These are phyloP conservation scores for Candida boidinii DNA, from an alignment of 805 yeast genomes.

Conservation along the genomic window DNA sequence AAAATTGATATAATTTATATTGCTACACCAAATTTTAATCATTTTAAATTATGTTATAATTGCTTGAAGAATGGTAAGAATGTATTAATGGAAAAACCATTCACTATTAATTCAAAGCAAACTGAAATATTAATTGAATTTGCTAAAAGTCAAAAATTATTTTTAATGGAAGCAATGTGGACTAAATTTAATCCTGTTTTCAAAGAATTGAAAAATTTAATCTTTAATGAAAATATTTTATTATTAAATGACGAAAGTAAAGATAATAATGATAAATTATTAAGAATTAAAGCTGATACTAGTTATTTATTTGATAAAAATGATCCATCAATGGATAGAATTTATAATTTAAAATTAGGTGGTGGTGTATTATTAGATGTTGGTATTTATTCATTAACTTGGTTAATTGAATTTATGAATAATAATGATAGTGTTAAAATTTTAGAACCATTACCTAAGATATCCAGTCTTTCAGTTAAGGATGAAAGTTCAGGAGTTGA, in stretches of 20 bases:
- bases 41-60: constrained; percentile 32
- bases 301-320: constrained; percentile 6
- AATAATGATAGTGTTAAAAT: too few relatives aligned
- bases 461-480: constrained; percentile 23
- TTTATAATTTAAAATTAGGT: constrained; percentile 35
- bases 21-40: constrained; percentile 45
- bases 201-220: constrained; percentile 23
- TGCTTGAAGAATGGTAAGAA: constrained; percentile 37
- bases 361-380: constrained; percentile 52
- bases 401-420: constrained; percentile 30
- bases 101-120: constrained; percentile 39
- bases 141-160: constrained; percentile 34
- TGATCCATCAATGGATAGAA: constrained; percentile 16
- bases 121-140: constrained; percentile 31
- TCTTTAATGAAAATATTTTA: constrained; percentile 19
- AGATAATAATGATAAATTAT: too few relatives aligned
- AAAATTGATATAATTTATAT: constrained; percentile 40
- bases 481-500: constrained; percentile 35
- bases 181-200: constrained; percentile 42
- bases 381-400: constrained; percentile 44
- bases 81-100: constrained; percentile 47
- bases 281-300: constrained; percentile 34
- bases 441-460: constrained; percentile 13
- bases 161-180: constrained; percentile 56
- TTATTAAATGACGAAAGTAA: too few relatives aligned